These are phyloP conservation scores for Coemansia sp. DNA, from an alignment of 192 early-diverging fungal genomes.

Conservation along the genomic window DNA sequence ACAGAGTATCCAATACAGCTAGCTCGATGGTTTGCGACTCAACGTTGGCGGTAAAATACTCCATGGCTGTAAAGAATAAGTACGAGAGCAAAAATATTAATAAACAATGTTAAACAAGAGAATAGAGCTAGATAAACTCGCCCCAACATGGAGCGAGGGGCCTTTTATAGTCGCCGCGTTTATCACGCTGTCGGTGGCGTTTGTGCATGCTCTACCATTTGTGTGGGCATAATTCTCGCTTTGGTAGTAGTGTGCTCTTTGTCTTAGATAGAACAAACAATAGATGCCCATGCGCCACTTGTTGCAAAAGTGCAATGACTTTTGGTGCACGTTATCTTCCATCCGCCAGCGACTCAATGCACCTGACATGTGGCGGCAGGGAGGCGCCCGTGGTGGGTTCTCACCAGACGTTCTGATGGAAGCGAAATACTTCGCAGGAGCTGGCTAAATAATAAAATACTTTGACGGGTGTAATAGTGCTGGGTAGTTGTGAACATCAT, in stretches of 20 bases:
- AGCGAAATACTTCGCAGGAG: background rate
- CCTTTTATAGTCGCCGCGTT: background rate
- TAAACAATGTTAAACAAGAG: background rate
- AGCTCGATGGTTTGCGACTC: constrained; percentile 17
- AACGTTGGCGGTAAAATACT: background rate
- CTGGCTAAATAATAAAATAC: too few relatives aligned
- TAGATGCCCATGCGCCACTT: background rate
- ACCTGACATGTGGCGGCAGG: background rate
- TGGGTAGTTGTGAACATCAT: too few relatives aligned
- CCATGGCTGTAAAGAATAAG: background rate
- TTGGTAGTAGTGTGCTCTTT: background rate
- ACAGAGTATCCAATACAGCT: constrained; percentile 8
- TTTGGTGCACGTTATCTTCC: background rate
- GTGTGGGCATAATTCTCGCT: background rate
- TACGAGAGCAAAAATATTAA: background rate
- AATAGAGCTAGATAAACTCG: background rate
- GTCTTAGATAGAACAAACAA: background rate
- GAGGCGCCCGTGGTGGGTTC: background rate
- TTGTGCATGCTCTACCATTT: background rate
- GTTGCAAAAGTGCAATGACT: background rate
- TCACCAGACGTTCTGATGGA: background rate
- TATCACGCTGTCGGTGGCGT: background rate
- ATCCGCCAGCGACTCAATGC: background rate
- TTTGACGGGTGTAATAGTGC: too few relatives aligned
- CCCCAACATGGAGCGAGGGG: background rate